A percentile compares a stretch with the other conserved stretches of the same genome.
These are phyloP conservation scores for Populus trichocarpa DNA, from an alignment of 441 rosid species.

Conservation along the genomic window DNA sequence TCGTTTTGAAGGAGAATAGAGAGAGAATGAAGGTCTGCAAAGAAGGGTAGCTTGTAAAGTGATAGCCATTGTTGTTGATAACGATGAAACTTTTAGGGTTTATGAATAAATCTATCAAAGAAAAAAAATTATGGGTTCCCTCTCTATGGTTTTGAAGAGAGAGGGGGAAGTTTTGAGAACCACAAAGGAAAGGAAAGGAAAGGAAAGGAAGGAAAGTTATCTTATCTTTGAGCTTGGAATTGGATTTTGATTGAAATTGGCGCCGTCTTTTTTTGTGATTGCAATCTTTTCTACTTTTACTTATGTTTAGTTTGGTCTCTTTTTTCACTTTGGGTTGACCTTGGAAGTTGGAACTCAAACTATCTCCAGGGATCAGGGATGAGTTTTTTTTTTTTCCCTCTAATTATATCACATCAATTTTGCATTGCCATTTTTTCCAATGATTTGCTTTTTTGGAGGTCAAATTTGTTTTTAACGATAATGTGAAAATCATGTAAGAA, in stretches of 20 bases:
- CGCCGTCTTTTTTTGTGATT: constrained; percentile 25
- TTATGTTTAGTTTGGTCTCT: neutral
- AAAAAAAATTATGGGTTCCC: neutral
- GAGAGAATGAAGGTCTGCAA: constrained; percentile 36
- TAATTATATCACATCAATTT: too few relatives aligned
- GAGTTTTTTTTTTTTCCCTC: too few relatives aligned
- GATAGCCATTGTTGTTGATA: constrained; percentile 34
- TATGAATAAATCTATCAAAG: constrained; percentile 2
- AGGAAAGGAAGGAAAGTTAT: neutral
- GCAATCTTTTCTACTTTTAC: neutral
- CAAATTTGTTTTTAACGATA: too few relatives aligned
- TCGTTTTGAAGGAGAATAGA: constrained; percentile 5
- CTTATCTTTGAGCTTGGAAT: neutral
- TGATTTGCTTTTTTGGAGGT: too few relatives aligned
- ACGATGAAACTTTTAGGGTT: constrained; percentile 38
- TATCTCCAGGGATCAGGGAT: too few relatives aligned
- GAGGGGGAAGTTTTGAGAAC: neutral
- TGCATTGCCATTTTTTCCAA: too few relatives aligned
- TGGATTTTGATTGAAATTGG: constrained; percentile 32
- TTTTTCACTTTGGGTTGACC: neutral
- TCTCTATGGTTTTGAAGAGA: neutral
- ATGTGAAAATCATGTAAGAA: too few relatives aligned
- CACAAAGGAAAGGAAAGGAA: neutral
- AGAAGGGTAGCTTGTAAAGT: constrained; percentile 65
- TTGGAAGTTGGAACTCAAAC: neutral